These are phyloP conservation scores for Pythium plurisporium DNA, from an alignment of 352 stramenopile genomes.

Conservation along the genomic window DNA sequence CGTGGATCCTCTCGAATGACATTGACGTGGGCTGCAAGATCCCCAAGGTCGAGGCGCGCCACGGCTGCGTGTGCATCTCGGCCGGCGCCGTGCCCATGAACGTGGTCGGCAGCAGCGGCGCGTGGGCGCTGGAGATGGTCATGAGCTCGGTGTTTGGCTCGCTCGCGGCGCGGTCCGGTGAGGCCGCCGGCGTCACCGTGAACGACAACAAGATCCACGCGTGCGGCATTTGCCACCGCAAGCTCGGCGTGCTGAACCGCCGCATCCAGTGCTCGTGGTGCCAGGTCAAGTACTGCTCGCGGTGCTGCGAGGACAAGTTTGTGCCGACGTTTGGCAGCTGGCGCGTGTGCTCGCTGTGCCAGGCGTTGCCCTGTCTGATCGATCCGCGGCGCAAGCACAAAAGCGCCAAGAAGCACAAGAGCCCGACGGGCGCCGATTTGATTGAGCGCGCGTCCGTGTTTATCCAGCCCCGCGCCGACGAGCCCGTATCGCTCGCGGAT, in stretches of 20 bases:
- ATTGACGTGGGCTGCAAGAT: conserved; percentile 76
- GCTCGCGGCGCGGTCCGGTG: conserved; percentile 63
- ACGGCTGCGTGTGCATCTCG: conserved; percentile 79
- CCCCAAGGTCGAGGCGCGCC: conserved; percentile 54
- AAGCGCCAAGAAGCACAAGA: conserved; percentile 59
- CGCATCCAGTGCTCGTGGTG: conserved; percentile 80
- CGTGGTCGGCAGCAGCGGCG: conserved; percentile 63
- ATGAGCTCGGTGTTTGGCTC: conserved; percentile 82
- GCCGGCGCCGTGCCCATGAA: conserved; percentile 65
- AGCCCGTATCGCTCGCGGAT: conserved; percentile 81
- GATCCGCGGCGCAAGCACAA: conserved; percentile 72
- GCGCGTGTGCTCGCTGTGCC: conserved; percentile 77
- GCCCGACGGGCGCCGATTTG: conserved; percentile 30
- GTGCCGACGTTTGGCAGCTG: conserved; percentile 71
- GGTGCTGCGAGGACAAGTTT: conserved; percentile 84
- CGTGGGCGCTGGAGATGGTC: conserved; percentile 78
- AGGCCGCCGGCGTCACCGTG: conserved; percentile 64
- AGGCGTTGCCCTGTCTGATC: conserved; percentile 75
- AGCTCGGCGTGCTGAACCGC: conserved; percentile 73
- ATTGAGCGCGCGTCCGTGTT: conserved; percentile 70
- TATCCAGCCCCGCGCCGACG: conserved; percentile 58
- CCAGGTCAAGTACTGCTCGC: conserved; percentile 83
- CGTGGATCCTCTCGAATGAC: conserved; percentile 73
- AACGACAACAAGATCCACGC: conserved; percentile 68
- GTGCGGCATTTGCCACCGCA: conserved; percentile 81